Conservation (phyloP, 805 yeast species). For the Ogataea nakhonphanomensis region DNA sequence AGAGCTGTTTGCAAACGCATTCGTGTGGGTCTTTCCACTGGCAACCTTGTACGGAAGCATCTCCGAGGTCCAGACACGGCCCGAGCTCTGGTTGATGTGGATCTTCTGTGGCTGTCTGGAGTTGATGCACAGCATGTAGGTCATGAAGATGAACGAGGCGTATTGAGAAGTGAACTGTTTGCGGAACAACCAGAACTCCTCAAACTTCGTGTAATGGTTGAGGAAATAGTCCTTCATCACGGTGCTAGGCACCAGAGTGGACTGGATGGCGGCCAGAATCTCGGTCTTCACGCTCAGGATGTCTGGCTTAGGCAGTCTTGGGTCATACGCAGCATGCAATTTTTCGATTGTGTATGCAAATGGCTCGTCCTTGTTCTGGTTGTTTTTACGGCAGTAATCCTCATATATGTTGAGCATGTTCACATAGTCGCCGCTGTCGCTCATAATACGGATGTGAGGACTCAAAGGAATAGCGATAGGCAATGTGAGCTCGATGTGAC, state of each 20-base stretch:
- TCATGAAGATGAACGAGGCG: conserved; percentile 87
- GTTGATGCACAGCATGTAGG: conserved; percentile 92
- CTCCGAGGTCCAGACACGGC: conserved; percentile 90
- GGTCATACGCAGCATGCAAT: conserved; percentile 89
- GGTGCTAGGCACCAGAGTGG: conserved; percentile 79
- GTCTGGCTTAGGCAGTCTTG: conserved; percentile 91
- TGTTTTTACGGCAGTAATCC: conserved; percentile 69
- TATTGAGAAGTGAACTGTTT: conserved; percentile 93
- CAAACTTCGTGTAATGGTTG: conserved; percentile 67
- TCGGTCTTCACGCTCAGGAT: conserved; percentile 84
- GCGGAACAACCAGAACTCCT: conserved; percentile 96
- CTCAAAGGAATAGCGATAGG: conserved; percentile 93
- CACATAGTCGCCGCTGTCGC: conserved; percentile 73
- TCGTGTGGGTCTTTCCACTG: conserved; percentile 41
- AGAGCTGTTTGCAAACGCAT: conserved; percentile 40
- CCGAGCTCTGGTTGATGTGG: conserved; percentile 74
- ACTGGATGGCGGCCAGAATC: conserved; percentile 84
- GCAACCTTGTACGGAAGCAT: conserved; percentile 89
- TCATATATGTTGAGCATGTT: conserved; percentile 85
- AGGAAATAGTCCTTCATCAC: conserved; percentile 78
- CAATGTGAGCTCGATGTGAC: conserved; percentile 78
- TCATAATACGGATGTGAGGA: conserved; percentile 87
- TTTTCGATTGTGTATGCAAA: conserved; percentile 81
- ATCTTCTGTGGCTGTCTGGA: conserved; percentile 93
- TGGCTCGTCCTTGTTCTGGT: conserved; percentile 83